Evolutionary conservation across 257 asterid species (phyloP).

Genomic region (Plectranthus barbatus): DNA sequence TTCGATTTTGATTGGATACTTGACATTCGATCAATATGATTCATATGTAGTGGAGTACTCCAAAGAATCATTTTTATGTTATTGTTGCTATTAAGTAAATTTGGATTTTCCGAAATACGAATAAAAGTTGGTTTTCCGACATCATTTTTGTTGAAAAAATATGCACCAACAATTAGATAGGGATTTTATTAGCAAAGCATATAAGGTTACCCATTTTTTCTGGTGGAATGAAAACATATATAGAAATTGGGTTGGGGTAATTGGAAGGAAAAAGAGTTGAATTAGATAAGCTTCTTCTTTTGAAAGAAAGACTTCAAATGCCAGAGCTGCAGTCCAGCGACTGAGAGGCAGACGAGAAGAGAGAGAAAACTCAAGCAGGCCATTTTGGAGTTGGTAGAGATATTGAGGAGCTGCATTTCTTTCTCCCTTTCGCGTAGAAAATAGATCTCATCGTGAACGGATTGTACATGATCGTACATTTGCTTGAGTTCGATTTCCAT

Average conservation of each 20-base stretch:
- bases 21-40: no score
- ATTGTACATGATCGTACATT: slow-evolving; percentile 54
- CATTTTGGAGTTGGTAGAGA: slow-evolving; percentile 68
- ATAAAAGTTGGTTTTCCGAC: no score
- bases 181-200: no score
- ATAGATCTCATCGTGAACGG: slow-evolving; percentile 79
- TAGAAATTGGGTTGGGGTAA: background rate
- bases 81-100: no score
- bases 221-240: background rate
- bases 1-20: no score
- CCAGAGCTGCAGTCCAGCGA: slow-evolving; percentile 73
- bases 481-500: slow-evolving; percentile 80
- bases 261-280: no score
- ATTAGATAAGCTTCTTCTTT: slow-evolving; percentile 79
- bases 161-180: no score
- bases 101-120: no score
- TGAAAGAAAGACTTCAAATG: slow-evolving; percentile 74
- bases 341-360: slow-evolving; percentile 44
- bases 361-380: slow-evolving; percentile 62
- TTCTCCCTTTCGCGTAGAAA: slow-evolving; percentile 82
- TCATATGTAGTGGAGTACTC: no score
- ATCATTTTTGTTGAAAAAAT: no score
- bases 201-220: no score
- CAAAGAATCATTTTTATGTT: no score
- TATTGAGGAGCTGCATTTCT: slow-evolving; percentile 73